Evolutionary conservation across 2,329 filamentous ascomycete species (phyloP), one percentile per base, ranked within the genome.

Genomic region (Corinectria fuckeliana): DNA sequence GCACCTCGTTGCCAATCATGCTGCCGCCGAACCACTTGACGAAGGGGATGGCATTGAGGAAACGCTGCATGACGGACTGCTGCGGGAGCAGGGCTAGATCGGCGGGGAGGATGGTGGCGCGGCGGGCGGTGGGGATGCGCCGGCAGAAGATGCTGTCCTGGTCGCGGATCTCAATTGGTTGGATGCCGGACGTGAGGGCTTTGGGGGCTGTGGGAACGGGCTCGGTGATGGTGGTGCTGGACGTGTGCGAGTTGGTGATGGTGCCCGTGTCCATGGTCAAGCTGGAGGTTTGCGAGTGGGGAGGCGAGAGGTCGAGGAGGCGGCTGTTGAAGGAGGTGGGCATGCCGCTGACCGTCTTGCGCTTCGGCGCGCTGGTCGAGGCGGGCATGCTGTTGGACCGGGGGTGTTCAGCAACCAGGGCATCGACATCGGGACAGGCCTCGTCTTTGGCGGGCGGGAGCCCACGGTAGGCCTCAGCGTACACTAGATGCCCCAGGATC

Each of bases 1-100:
- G 91, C 36, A 94, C 87, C 72, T 90, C 84, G 71, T 87, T 88
- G 5, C 91, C 91, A 69, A 94, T 93, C 75, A 93, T 87, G 68
- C 80, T 87, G 64, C 79, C 88, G 44, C 86, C 88, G 71, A 93
- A 89, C 87, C 89, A 92, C 67, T 84, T 85, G 61, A 92, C 77
- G 61, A 92, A 82, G 2, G 90, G 90, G 38, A 92, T 85, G 53
- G 83, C 85, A 64, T 84, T 83, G 54, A 91, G 76, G 18, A 91
- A 72, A 50, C 87, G 83, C 74, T 91, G 88, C 32, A 83, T 78
- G 55, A 86, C 81, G 3, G 88, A 88, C 48, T 86, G 86, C 66
- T 90, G 87, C 3, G 89, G 90, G 13, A 89, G 83, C 25, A 92
- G 81, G 8, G 90, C 90, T 75, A 91, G 86, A 61, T 90, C 85